These are phyloP conservation scores for Leccinum subtestaceum DNA, from an alignment of 768 basidiomycete genomes.

Conservation along the genomic window DNA sequence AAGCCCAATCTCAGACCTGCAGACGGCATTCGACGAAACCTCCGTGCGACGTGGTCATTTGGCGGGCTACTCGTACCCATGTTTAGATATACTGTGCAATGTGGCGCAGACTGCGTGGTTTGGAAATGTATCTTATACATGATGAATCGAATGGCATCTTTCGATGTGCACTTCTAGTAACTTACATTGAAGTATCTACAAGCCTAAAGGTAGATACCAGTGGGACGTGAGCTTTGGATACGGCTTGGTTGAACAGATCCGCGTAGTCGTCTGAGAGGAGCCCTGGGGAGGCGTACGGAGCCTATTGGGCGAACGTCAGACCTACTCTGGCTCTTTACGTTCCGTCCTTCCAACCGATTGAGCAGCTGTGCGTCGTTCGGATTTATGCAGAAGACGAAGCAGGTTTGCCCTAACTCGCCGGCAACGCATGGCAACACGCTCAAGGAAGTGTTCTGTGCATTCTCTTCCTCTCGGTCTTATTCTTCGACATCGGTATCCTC, in stretches of 20 bases:
- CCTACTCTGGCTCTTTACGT: slow-evolving; percentile 88
- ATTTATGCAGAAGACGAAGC: slow-evolving; percentile 90
- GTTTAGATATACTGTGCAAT: no score
- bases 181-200: no score
- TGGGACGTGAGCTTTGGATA: slow-evolving; percentile 73
- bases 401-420: slow-evolving; percentile 47
- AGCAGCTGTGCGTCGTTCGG: slow-evolving; percentile 95
- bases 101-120: no score
- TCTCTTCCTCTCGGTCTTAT: slow-evolving; percentile 51
- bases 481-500: slow-evolving; percentile 30
- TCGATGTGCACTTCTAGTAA: no score
- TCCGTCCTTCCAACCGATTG: slow-evolving; percentile 88
- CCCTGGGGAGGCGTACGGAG: slow-evolving; percentile 60
- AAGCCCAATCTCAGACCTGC: no score
- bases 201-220: slow-evolving; percentile 53
- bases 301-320: slow-evolving; percentile 51
- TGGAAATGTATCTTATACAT: no score
- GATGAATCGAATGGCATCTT: no score
- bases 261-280: slow-evolving; percentile 43
- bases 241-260: slow-evolving; percentile 47
- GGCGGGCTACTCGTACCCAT: no score
- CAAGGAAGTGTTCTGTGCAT: slow-evolving; percentile 16
- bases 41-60: no score
- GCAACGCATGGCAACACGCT: slow-evolving; percentile 62
- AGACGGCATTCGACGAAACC: no score